Evolutionary conservation across 2,329 filamentous ascomycete genomes (phyloP).

Genomic region (Epichloe amarillans): DNA sequence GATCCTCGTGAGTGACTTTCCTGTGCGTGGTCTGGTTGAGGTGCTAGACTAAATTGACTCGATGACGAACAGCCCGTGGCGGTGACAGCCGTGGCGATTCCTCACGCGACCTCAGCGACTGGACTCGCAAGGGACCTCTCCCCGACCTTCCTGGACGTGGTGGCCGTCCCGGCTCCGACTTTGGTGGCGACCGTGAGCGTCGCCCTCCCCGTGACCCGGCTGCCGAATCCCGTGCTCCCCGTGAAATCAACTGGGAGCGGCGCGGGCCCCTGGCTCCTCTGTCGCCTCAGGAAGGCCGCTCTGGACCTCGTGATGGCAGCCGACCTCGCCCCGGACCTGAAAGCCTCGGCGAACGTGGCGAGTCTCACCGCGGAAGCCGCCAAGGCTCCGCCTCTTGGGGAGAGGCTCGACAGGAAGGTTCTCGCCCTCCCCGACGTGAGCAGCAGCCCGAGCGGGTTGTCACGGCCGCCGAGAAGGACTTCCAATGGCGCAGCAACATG

Average conservation of each 20-base stretch:
- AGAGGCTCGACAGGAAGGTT: constrained; percentile 60
- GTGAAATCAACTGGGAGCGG: constrained; percentile 83
- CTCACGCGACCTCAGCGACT: constrained; percentile 71
- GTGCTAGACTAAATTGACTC: neutral
- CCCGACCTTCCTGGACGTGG: constrained; percentile 50
- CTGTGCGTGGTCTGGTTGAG: neutral
- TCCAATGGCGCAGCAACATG: constrained; percentile 87
- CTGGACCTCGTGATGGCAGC: constrained; percentile 40
- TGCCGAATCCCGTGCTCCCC: constrained; percentile 46
- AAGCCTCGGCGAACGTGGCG: constrained; percentile 43
- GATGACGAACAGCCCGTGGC: constrained; percentile 57
- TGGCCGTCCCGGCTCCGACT: constrained; percentile 34
- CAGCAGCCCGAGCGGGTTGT: constrained; percentile 55
- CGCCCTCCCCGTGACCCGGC: constrained; percentile 51
- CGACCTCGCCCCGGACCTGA: constrained; percentile 33
- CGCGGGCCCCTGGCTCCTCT: constrained; percentile 77
- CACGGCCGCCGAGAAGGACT: constrained; percentile 85
- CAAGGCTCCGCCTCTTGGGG: constrained; percentile 67
- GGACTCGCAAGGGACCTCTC: constrained; percentile 85
- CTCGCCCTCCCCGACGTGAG: constrained; percentile 66
- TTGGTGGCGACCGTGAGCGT: constrained; percentile 35
- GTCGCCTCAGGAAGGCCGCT: constrained; percentile 35
- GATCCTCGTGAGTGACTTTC: constrained; percentile 68
- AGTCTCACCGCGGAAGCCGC: constrained; percentile 46
- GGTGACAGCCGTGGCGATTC: constrained; percentile 48